A percentile compares a stretch with the other conserved stretches of the same genome.
Evolutionary conservation across 148 eudicot genomes (phyloP).

Genomic region (Suaeda aralocaspica): DNA sequence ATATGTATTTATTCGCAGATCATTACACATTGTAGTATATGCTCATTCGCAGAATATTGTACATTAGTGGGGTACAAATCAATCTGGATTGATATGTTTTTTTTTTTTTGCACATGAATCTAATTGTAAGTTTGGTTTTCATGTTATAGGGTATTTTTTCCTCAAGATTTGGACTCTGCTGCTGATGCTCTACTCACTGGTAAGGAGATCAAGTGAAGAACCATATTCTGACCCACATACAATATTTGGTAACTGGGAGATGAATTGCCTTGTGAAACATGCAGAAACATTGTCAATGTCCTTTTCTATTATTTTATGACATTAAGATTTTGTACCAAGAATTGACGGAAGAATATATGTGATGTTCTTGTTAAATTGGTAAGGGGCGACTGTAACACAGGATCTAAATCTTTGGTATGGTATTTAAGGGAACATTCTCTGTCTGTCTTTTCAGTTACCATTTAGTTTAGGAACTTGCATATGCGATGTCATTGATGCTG

Average conservation of each 20-base stretch:
- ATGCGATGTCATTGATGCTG: neutral
- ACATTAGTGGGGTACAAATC: no score
- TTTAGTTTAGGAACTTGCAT: no score
- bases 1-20: no score
- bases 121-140: neutral
- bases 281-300: neutral
- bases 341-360: neutral
- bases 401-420: no score
- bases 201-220: slow-evolving; percentile 31
- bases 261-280: neutral
- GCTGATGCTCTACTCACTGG: slow-evolving; percentile 82
- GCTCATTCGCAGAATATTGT: no score
- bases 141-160: slow-evolving; percentile 79
- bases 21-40: no score
- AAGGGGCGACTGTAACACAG: no score
- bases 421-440: no score
- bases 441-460: no score
- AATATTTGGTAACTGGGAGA: neutral
- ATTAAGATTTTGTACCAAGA: neutral
- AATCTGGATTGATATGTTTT: no score
- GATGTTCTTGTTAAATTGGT: neutral
- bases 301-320: neutral
- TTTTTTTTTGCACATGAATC: no score
- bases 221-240: neutral
- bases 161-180: slow-evolving; percentile 85